Percentiles rank a stretch among this genome's conserved stretches.
Conservation (phyloP, 768 basidiomycete genomes). For the Chalciporus pseudorubinellus region DNA sequence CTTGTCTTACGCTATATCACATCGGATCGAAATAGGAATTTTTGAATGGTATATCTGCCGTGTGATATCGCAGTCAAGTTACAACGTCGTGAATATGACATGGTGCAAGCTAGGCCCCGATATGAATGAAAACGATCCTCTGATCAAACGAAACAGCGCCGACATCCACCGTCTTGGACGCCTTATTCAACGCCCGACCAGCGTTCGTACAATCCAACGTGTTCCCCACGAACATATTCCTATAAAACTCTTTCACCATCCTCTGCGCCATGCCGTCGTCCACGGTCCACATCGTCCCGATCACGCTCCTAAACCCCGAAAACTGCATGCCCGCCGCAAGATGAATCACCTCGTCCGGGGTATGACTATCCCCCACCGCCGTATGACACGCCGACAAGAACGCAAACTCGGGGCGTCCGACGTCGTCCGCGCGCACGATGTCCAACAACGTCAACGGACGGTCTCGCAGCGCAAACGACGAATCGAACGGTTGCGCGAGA, state of each 20-base stretch:
- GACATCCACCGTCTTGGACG: slow-evolving; percentile 21
- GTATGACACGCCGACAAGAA: slow-evolving; percentile 38
- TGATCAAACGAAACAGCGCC: slow-evolving; percentile 21
- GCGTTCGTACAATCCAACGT: slow-evolving; percentile 16
- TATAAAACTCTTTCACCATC: slow-evolving; percentile 26
- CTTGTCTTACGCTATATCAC: no score
- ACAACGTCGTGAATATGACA: no score
- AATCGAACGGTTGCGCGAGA: slow-evolving; percentile 22
- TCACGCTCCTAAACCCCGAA: slow-evolving; percentile 33
- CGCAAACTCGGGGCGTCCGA: slow-evolving; percentile 24
- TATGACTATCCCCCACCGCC: slow-evolving; percentile 15
- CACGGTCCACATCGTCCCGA: slow-evolving; percentile 36
- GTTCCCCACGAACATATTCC: slow-evolving; percentile 9
- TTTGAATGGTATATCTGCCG: no score
- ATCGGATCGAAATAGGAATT: no score
- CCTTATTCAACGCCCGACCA: slow-evolving; percentile 18
- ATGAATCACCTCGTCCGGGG: slow-evolving; percentile 34
- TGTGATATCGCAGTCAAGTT: no score
- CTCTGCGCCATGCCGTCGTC: slow-evolving; percentile 21
- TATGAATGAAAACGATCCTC: slow-evolving; percentile 28
- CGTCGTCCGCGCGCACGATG: slow-evolving; percentile 17
- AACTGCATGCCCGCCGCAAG: slow-evolving; percentile 38
- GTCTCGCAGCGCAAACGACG: slow-evolving; percentile 26
- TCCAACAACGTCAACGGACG: slow-evolving; percentile 20
- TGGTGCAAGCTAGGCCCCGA: slow-evolving; percentile 20